Percentiles rank a stretch among this genome's conserved stretches.
phyloP scores from a whole-genome alignment of 495 filamentous ascomycete species.

The Daldinia loculata region DNA sequence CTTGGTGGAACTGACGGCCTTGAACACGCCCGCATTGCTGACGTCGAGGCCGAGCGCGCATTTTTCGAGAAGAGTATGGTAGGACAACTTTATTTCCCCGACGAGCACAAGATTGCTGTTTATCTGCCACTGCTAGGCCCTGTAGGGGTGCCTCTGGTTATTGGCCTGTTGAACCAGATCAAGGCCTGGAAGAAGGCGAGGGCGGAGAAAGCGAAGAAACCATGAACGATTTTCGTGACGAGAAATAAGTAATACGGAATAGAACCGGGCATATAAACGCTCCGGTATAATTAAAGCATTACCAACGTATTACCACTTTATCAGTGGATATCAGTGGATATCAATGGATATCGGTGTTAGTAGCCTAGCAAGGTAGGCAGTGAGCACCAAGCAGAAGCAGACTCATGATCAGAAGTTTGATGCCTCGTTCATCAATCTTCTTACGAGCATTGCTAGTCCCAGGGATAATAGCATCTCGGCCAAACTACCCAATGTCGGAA shows the following conservation, averaged over 20 bases:
- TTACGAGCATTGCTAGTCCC: neutral
- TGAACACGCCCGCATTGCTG: constrained; percentile 81
- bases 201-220: constrained; percentile 45
- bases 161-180: constrained; percentile 83
- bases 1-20: constrained; percentile 70
- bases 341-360: neutral
- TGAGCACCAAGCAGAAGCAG: neutral
- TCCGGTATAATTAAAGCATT: neutral
- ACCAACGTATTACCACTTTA: neutral
- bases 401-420: neutral
- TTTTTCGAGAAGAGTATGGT: constrained; percentile 99
- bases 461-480: neutral
- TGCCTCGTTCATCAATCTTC: neutral
- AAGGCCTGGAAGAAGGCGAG: constrained; percentile 62
- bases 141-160: constrained; percentile 86
- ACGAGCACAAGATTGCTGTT: constrained; percentile 98
- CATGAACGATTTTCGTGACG: constrained; percentile 10
- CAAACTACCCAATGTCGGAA: neutral
- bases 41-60: constrained; percentile 87
- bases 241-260: neutral
- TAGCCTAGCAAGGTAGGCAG: neutral
- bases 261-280: neutral
- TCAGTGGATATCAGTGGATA: neutral
- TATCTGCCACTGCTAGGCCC: constrained; percentile 92
- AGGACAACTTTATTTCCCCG: constrained; percentile 95